Base-by-base conservation (phyloP, 2,329 filamentous ascomycete species). In the Fusarium torulosum region DNA sequence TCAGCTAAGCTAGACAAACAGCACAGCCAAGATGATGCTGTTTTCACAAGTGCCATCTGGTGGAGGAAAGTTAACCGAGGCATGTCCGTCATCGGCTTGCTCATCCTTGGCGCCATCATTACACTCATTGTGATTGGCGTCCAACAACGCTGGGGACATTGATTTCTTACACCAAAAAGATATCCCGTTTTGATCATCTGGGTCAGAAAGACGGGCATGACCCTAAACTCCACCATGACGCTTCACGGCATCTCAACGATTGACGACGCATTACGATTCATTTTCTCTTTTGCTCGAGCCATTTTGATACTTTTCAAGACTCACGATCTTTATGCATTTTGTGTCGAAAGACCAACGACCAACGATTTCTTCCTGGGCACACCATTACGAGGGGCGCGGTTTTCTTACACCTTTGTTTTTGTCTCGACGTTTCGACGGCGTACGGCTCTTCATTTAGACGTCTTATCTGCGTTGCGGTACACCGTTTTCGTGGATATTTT, bases 51-150 rank as follows among this genome's bases (percentile, higher is more conserved):
- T 54, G 85, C 85, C 14, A 79, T 81, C 46, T 88, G 86, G 86
- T 89, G 86, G 86, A 81, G 86, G 56, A 84, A 81, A 47, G 78
- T 88, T 43, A 89, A 89, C 72, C 82, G 86, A 53, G 80, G 81
- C 67, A 88, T 89, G 86, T 83, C 85, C 25, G 69, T 88, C 44
- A 74, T 88, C 23, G 86, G 86, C 5, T 73, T 88, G 6, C 75
- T 88, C 45, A 80, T 88, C 31, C 77, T 88, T 20, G 85, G 82
- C 33, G 82, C 85, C 27, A 76, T 86, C 27, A 74, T 83, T 31
- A 82, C 84, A 13, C 80, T 89, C 46, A 80, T 81, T 19, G 79
- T 88, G 21, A 76, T 88, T 17, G 85, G 85, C 44, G 77, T 84
- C n/a, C 79, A 78, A 51, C 79, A 87, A 63, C 79, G 79, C 58